Conservation (phyloP, 2,329 filamentous ascomycete genomes). For the Chrysosporium queenslandicum region DNA sequence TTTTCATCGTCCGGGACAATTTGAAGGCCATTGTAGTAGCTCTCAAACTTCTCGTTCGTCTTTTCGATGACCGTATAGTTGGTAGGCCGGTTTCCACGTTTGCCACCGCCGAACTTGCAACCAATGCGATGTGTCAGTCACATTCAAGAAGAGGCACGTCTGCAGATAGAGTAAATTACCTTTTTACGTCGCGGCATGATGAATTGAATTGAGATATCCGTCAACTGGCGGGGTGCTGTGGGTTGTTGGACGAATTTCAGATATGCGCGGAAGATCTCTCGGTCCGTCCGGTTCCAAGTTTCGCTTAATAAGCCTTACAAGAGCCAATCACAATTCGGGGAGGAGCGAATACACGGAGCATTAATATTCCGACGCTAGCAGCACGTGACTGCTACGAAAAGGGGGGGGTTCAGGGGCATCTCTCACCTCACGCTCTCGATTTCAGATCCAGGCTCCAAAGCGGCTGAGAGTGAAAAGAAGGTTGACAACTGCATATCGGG, state of each 20-base stretch:
- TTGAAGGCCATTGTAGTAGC: constrained; percentile 71
- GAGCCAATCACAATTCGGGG: no score
- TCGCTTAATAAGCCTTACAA: no score
- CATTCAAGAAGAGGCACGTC: not conserved
- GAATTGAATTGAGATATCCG: not conserved
- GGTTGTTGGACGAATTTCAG: not conserved
- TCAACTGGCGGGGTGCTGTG: not conserved
- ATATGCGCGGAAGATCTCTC: not conserved
- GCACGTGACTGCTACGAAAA: not conserved
- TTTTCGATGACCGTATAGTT: constrained; percentile 55
- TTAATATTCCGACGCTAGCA: not conserved
- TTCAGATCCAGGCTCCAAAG: not conserved
- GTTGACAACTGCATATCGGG: not conserved
- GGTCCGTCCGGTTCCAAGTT: not conserved
- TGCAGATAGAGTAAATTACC: not conserved
- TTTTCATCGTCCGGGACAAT: constrained; percentile 69
- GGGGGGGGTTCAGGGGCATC: not conserved
- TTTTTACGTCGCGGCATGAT: constrained; percentile 7
- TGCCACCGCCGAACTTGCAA: constrained; percentile 9
- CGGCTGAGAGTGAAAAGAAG: not conserved
- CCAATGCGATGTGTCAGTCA: constrained; percentile 2
- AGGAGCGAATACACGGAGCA: not conserved
- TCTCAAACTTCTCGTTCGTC: constrained; percentile 73
- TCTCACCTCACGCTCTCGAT: not conserved
- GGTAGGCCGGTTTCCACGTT: constrained; percentile 29